phyloP scores from a whole-genome alignment of 2,329 filamentous ascomycete genomes.

The Colletotrichum sidae region DNA sequence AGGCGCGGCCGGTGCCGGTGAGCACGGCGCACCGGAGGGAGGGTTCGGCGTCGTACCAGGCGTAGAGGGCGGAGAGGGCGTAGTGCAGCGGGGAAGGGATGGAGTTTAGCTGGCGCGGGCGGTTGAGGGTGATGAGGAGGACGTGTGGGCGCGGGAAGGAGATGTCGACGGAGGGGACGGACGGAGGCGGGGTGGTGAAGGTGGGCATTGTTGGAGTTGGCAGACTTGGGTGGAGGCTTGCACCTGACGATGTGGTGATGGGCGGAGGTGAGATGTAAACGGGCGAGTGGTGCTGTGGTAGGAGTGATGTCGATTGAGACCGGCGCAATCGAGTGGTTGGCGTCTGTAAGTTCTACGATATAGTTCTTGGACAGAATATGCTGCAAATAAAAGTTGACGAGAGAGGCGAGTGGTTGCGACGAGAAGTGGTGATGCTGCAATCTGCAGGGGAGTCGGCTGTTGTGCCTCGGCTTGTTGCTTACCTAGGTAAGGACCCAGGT shows the following conservation, averaged over 20 bases:
- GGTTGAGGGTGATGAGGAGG: conserved; percentile 70
- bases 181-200: conserved; percentile 20
- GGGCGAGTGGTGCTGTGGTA: no score
- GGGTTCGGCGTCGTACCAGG: conserved; percentile 73
- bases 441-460: conserved; percentile 8
- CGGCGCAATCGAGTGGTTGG: no score
- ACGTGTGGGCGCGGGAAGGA: conserved; percentile 66
- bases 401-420: no score
- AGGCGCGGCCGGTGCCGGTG: conserved; percentile 72
- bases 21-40: conserved; percentile 71
- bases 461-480: conserved; percentile 15
- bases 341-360: no score
- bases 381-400: no score
- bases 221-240: not conserved
- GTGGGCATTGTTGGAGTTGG: conserved; percentile 9
- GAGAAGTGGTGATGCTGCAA: not conserved
- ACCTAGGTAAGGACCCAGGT: no score
- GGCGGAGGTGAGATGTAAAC: not conserved
- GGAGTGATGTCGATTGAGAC: no score
- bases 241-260: no score
- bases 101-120: conserved; percentile 68
- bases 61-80: conserved; percentile 56
- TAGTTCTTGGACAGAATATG: no score
- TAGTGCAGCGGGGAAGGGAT: conserved; percentile 62
- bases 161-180: conserved; percentile 42